Base-by-base conservation (phyloP, 805 yeast genomes). In the Scheffersomyces spartinae region DNA sequence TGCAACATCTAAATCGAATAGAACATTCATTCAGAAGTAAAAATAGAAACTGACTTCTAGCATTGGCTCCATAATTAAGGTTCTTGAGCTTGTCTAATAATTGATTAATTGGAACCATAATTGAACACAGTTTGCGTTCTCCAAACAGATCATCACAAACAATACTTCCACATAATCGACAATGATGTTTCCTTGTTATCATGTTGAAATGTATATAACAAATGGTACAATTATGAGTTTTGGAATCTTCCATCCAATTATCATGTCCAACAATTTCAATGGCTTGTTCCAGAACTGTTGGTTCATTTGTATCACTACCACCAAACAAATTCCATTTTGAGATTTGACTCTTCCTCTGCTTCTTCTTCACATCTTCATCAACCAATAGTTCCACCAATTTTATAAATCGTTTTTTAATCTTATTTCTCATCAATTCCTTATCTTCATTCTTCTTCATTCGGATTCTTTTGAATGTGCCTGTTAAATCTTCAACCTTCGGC, bases 141-240 rank as follows among this genome's bases (percentile, higher is more conserved):
- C 52, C 26, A 47, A 31, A 38, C 9, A 49, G 38, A 36, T 74
- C 76, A 14, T 78, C 93, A 52, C 96, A 88, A 0, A 84, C 82
- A 2, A 80, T 70, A 15, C 50, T 43, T 0, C 97, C 97, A 55
- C 98, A 88, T 14, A 85, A 48, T 18, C 97, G 57, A 48, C 98
- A 91, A 47, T 88, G 98, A 45, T 91, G 97, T 36, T 78, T 82
- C 26, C 96, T 55, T 13, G 68, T 38, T 0, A 71, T 44, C 22
- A 79, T 51, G 7, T 65, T 58, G 46, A 84, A 91, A 16, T 43
- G 40, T 8, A 61, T 55, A 9, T 55, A 47, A 40, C 98, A 88
- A 6, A 80, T 54, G 6, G 65, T 58, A 45, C 98, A 88, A 28
- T 58, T 52, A 0, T 54, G 38, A 0, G 64, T 63, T 3, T 40